Evolutionary conservation across 352 stramenopile species (phyloP).

Genomic region (Phytophthora melonis): DNA sequence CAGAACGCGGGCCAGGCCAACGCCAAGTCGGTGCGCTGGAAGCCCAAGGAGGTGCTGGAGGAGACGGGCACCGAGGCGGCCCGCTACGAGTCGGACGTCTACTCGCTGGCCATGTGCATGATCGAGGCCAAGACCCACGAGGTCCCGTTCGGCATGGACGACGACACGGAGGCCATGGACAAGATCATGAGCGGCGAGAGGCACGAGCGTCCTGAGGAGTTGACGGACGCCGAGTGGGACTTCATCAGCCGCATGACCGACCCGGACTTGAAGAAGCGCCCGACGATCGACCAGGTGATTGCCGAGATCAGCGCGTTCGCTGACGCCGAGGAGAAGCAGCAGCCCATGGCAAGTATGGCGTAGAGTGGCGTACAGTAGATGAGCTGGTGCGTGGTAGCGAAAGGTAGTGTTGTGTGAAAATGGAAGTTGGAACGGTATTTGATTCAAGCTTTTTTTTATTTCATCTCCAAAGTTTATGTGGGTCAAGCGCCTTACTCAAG

Average conservation of each 20-base stretch:
- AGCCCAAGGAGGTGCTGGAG: conserved; percentile 28
- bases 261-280: not conserved
- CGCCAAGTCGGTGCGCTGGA: conserved; percentile 20
- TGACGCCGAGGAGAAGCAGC: conserved; percentile 15
- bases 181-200: conserved; percentile 1
- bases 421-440: no score
- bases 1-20: not conserved
- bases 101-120: conserved; percentile 35
- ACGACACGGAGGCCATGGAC: not conserved
- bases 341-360: conserved; percentile 14
- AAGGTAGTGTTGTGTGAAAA: not conserved
- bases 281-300: not conserved
- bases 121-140: conserved; percentile 24
- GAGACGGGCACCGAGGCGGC: conserved; percentile 3
- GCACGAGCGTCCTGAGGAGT: not conserved
- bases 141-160: conserved; percentile 9
- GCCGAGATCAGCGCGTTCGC: not conserved
- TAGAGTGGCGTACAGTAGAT: conserved; percentile 2
- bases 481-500: no score
- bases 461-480: no score
- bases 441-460: no score
- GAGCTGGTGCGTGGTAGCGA: not conserved
- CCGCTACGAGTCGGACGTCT: conserved; percentile 21
- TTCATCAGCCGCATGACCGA: not conserved
- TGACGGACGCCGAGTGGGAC: not conserved